phyloP scores from a whole-genome alignment of 768 basidiomycete species.

The Clitopilus hobsonii region DNA sequence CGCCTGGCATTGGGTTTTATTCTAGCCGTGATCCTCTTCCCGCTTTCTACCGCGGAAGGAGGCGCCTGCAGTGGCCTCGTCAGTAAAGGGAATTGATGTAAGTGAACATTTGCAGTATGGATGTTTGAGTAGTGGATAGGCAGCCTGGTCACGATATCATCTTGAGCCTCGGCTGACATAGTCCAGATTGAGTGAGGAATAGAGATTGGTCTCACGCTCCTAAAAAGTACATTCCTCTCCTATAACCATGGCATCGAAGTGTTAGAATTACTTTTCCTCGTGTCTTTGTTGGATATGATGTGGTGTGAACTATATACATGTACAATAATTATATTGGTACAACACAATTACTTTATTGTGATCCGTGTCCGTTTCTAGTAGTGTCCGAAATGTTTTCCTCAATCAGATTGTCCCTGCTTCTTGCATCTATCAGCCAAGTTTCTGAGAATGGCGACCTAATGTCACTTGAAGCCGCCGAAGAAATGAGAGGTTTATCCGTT shows the following conservation, averaged over 20 bases:
- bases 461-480: neutral
- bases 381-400: neutral
- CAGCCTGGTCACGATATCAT: conserved; percentile 61
- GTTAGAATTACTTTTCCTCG: neutral
- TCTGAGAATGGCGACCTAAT: neutral
- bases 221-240: no score
- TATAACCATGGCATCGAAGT: conserved; percentile 5
- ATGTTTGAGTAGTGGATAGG: conserved; percentile 70
- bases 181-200: neutral
- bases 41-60: conserved; percentile 65
- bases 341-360: neutral
- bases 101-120: conserved; percentile 58
- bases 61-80: conserved; percentile 71
- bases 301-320: neutral
- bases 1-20: conserved; percentile 58
- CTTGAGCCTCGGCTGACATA: conserved; percentile 26
- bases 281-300: neutral
- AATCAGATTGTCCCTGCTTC: neutral
- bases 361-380: neutral
- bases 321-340: neutral
- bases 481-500: no score
- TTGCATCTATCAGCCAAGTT: neutral
- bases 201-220: conserved; percentile 4
- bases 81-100: conserved; percentile 81
- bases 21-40: conserved; percentile 74